A percentile compares a stretch with the other conserved stretches of the same genome.
Evolutionary conservation across 129 eudicot species (phyloP).

Genomic region (Arctium lappa): DNA sequence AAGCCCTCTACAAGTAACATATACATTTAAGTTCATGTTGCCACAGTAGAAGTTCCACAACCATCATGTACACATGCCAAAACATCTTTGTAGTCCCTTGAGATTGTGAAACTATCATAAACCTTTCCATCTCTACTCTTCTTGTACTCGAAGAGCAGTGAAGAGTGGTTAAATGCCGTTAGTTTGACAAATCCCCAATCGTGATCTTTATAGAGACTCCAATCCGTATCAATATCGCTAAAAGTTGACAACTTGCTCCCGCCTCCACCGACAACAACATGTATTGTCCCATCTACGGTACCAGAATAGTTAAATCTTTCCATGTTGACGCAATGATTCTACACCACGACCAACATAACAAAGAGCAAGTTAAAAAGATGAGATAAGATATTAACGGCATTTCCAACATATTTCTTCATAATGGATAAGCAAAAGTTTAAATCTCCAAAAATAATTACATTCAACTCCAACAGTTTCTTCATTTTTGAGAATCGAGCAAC

Average conservation of each 20-base stretch:
- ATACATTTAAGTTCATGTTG: constrained; percentile 3
- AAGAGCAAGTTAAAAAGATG: not conserved
- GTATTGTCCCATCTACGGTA: constrained; percentile 51
- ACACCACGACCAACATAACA: constrained; percentile 14
- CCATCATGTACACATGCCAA: constrained; percentile 59
- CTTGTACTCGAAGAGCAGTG: constrained; percentile 71
- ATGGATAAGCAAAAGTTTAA: not conserved
- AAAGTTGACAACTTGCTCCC: constrained; percentile 51
- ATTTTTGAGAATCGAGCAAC: not conserved
- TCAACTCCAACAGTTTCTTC: not conserved
- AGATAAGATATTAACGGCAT: not conserved
- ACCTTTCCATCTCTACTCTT: constrained; percentile 64
- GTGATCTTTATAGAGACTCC: constrained; percentile 56
- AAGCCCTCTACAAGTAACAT: not conserved
- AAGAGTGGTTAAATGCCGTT: constrained; percentile 64
- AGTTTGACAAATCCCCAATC: constrained; percentile 68
- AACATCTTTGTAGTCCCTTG: constrained; percentile 72
- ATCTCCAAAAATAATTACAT: not conserved
- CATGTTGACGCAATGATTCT: constrained; percentile 56
- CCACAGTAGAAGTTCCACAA: constrained; percentile 45
- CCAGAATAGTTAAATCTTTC: constrained; percentile 58
- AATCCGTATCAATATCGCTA: constrained; percentile 34
- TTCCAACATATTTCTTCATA: not conserved
- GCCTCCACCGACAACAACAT: constrained; percentile 70
- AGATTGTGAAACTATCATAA: constrained; percentile 60